A percentile compares a stretch with the other conserved stretches of the same genome.
Conservation (phyloP, 2,329 filamentous ascomycete genomes). For the Rugonectria rugulosa region DNA sequence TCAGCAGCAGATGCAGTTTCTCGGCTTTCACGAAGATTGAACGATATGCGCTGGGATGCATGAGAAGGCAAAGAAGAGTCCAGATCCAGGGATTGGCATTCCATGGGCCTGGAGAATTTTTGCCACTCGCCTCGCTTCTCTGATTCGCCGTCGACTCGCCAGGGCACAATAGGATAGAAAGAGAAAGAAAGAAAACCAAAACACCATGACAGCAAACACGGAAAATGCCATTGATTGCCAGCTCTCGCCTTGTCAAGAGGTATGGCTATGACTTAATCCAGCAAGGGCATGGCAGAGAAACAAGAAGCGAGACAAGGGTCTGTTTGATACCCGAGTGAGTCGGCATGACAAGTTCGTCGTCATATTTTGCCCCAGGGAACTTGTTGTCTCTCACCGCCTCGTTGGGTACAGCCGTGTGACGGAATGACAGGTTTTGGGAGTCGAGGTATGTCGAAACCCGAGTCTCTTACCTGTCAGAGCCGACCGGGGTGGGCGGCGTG, state of each 20-base stretch:
- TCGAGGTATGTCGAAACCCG: constrained; percentile 22
- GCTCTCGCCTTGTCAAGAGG: background rate
- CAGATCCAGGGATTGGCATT: constrained; percentile 10
- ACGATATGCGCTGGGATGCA: background rate
- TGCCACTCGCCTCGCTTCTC: constrained; percentile 6
- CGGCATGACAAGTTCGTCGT: constrained; percentile 8
- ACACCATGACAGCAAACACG: background rate
- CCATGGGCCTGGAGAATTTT: background rate
- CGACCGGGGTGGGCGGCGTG: constrained; percentile 21
- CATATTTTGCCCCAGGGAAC: constrained; percentile 5
- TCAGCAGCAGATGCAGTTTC: constrained; percentile 1
- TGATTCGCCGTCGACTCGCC: background rate
- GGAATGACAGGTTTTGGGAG: constrained; percentile 14
- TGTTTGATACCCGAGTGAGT: constrained; percentile 22
- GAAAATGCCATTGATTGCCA: constrained; percentile 13
- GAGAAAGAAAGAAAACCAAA: background rate
- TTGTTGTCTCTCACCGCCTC: constrained; percentile 33
- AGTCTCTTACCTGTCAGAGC: constrained; percentile 17
- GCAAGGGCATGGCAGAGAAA: background rate
- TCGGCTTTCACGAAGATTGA: background rate
- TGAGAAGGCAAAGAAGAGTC: background rate
- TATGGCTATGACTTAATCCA: background rate
- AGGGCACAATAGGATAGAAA: too few relatives aligned
- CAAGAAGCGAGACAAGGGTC: background rate
- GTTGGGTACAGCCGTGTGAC: constrained; percentile 18